Percentiles rank a stretch among this genome's conserved stretches.
Conservation (phyloP, 345 rosid genomes). For the Gossypium rotundifolium region DNA sequence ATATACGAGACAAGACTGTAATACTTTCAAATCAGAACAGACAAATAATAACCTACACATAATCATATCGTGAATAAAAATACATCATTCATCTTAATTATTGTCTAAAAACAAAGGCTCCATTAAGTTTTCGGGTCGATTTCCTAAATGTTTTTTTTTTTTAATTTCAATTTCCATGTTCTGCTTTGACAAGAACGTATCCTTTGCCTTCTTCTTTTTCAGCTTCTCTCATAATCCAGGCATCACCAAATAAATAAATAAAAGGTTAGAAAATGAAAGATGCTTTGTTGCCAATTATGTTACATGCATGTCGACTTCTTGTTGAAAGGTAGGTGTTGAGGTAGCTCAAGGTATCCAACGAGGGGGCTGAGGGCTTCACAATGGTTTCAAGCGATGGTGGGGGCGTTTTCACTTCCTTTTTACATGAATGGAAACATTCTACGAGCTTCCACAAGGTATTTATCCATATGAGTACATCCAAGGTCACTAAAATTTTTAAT, state of each 20-base stretch:
- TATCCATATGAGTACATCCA: background rate
- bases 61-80: no score
- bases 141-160: background rate
- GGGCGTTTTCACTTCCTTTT: slow-evolving; percentile 7
- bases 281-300: slow-evolving; percentile 14
- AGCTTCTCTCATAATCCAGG: slow-evolving; percentile 2
- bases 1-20: no score
- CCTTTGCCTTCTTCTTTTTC: slow-evolving; percentile 16
- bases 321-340: slow-evolving; percentile 23
- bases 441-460: background rate
- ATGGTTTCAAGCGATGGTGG: slow-evolving; percentile 21
- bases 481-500: no score
- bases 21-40: no score
- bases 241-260: background rate
- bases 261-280: background rate
- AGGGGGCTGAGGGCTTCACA: slow-evolving; percentile 21
- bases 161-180: background rate
- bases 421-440: background rate
- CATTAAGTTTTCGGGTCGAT: no score
- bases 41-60: no score
- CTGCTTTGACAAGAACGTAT: slow-evolving; percentile 15
- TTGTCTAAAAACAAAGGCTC: background rate
- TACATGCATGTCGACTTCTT: slow-evolving; percentile 17
- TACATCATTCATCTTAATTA: background rate
- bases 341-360: slow-evolving; percentile 30